A percentile compares a stretch with the other conserved stretches of the same genome.
phyloP scores from a whole-genome alignment of 768 basidiomycete genomes.

The Lentinula edodes region DNA sequence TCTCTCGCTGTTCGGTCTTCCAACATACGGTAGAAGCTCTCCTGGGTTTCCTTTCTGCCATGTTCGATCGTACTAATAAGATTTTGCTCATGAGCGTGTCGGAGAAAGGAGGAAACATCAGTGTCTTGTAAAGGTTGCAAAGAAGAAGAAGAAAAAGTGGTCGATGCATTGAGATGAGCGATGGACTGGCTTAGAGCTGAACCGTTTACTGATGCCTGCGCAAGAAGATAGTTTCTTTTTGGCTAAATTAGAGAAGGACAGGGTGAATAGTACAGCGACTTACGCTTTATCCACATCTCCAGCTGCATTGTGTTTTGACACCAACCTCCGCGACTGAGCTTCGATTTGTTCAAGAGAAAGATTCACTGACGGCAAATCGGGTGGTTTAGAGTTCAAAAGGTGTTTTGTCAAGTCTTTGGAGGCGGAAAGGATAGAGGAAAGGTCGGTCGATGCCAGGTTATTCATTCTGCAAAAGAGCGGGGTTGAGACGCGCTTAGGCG shows the following conservation, averaged over 20 bases:
- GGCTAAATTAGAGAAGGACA: conserved; percentile 5
- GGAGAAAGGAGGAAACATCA: conserved; percentile 88
- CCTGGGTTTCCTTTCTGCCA: conserved; percentile 76
- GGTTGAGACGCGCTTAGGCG: not conserved
- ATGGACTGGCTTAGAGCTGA: conserved; percentile 82
- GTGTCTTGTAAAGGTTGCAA: conserved; percentile 93
- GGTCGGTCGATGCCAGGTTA: conserved; percentile 37
- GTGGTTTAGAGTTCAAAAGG: conserved; percentile 47
- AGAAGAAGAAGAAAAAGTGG: conserved; percentile 85
- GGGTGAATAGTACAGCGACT: conserved; percentile 20
- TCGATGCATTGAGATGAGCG: conserved; percentile 71
- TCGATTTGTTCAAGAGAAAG: conserved; percentile 95
- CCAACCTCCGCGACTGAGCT: conserved; percentile 81
- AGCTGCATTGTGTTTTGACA: conserved; percentile 61
- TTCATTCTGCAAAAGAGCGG: not conserved
- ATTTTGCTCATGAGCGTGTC: conserved; percentile 93
- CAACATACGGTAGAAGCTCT: conserved; percentile 77
- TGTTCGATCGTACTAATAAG: conserved; percentile 94
- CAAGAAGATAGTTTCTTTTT: conserved; percentile 81
- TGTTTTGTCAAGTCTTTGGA: conserved; percentile 75
- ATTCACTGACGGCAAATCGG: conserved; percentile 80
- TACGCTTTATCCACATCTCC: conserved; percentile 73
- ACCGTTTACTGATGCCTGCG: conserved; percentile 90
- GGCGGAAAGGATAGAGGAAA: conserved; percentile 65
- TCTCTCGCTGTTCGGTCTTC: conserved; percentile 71